Conservation (phyloP, 2,329 filamentous ascomycete genomes). For the Tolypocladium guangdongense region DNA sequence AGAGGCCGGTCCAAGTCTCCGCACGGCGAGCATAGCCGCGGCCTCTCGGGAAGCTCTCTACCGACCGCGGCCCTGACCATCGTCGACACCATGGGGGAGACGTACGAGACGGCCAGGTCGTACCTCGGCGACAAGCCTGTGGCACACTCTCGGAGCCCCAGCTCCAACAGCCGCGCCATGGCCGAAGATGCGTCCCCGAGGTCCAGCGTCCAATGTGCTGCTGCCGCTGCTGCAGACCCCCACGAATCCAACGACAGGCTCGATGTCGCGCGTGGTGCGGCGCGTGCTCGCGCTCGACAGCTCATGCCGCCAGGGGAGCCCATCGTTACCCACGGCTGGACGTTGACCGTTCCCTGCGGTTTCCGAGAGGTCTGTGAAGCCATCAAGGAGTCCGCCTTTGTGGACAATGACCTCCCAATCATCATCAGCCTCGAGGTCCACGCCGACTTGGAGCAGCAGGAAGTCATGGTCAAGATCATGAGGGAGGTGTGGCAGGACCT, state of each 20-base stretch:
- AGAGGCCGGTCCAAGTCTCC: constrained; percentile 25
- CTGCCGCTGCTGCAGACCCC: constrained; percentile 9
- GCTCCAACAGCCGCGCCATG: constrained; percentile 21
- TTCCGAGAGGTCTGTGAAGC: constrained; percentile 80
- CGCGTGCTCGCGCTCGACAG: constrained; percentile 11
- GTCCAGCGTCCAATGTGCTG: constrained; percentile 16
- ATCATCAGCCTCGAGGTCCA: constrained; percentile 93
- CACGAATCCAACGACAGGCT: constrained; percentile 23
- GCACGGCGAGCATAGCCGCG: constrained; percentile 32
- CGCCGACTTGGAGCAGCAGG: constrained; percentile 70
- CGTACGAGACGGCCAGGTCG: constrained; percentile 12
- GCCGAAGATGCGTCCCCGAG: constrained; percentile 19
- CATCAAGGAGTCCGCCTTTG: constrained; percentile 70
- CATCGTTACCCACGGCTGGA: constrained; percentile 73
- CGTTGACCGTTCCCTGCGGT: constrained; percentile 71
- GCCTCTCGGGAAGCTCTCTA: constrained; percentile 34
- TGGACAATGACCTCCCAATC: constrained; percentile 63
- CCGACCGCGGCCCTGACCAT: constrained; percentile 33
- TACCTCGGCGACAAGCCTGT: constrained; percentile 18
- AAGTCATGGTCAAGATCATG: constrained; percentile 91
- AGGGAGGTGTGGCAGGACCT: constrained; percentile 71
- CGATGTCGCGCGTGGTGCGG: constrained; percentile 15
- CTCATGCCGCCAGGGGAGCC: constrained; percentile 48
- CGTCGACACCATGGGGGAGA: constrained; percentile 22
- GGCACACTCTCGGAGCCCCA: constrained; percentile 27